Evolutionary conservation across 208 protist genomes (phyloP).

Genomic region (Crithidia mellificae): DNA sequence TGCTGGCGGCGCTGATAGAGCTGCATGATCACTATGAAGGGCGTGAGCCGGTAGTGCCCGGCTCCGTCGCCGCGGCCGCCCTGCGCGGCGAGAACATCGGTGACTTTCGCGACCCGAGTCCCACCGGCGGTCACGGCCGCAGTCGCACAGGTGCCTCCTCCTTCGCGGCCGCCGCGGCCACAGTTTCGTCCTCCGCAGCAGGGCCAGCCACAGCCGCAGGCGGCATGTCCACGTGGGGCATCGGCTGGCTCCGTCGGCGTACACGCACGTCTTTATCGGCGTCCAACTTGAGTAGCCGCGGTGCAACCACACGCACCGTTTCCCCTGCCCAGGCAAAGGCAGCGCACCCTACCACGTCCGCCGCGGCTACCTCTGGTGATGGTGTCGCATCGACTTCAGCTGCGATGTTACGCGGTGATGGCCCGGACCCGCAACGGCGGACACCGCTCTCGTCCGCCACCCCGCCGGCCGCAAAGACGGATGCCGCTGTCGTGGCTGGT

Average conservation of each 20-base stretch:
- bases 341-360: not conserved
- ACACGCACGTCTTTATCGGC: not conserved
- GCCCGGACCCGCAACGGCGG: not conserved
- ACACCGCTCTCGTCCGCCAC: not conserved
- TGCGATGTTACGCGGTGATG: not conserved
- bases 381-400: not conserved
- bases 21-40: constrained; percentile 17
- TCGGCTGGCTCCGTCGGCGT: constrained; percentile 29
- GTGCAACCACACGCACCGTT: not conserved
- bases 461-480: not conserved
- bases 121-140: not conserved
- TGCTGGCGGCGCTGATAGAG: constrained; percentile 17
- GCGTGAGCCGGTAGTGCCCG: constrained; percentile 23
- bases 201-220: not conserved
- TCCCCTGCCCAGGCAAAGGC: not conserved
- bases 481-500: not conserved
- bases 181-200: no score
- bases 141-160: not conserved
- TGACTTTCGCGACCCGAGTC: constrained; percentile 16
- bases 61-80: constrained; percentile 30
- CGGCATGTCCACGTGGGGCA: constrained; percentile 10
- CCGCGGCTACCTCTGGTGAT: no score
- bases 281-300: no score
- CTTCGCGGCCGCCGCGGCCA: not conserved
- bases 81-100: constrained; percentile 15